Conservation (phyloP, 768 basidiomycete genomes). For the Suillus plorans region DNA sequence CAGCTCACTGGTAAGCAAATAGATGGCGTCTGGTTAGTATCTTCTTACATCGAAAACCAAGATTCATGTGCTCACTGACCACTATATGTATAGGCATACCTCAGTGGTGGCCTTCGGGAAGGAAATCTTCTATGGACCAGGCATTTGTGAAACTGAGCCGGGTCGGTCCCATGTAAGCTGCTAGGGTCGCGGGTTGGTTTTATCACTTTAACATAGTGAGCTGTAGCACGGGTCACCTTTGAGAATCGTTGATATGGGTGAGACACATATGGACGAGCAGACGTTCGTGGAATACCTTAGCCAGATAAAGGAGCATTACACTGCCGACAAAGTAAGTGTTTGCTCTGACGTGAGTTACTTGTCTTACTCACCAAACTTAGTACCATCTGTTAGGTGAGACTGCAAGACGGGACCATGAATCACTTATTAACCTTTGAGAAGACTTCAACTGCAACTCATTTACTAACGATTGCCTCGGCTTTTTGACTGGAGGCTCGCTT, state of each 20-base stretch:
- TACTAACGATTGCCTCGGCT: constrained; percentile 84
- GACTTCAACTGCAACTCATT: constrained; percentile 98
- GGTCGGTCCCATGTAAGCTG: constrained; percentile 78
- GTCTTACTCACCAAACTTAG: constrained; percentile 35
- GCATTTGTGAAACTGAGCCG: constrained; percentile 69
- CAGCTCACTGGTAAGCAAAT: constrained; percentile 88
- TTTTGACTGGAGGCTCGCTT: constrained; percentile 81
- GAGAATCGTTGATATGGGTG: constrained; percentile 71
- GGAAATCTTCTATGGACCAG: constrained; percentile 90
- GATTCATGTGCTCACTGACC: constrained; percentile 3
- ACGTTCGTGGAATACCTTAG: constrained; percentile 84
- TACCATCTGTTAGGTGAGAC: constrained; percentile 79
- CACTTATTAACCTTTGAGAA: constrained; percentile 23
- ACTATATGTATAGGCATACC: constrained; percentile 68
- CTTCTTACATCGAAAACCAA: constrained; percentile 5
- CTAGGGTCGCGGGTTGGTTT: not conserved
- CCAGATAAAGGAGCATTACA: constrained; percentile 78
- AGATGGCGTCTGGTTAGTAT: constrained; percentile 84
- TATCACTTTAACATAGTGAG: not conserved
- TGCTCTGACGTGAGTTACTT: not conserved
- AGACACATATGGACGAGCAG: constrained; percentile 77
- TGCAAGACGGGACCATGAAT: no score
- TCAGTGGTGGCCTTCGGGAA: constrained; percentile 85
- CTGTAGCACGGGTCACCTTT: constrained; percentile 72
- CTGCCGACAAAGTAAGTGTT: constrained; percentile 76